Base-by-base conservation (phyloP, 495 filamentous ascomycete species). In the Pyronema domesticum region DNA sequence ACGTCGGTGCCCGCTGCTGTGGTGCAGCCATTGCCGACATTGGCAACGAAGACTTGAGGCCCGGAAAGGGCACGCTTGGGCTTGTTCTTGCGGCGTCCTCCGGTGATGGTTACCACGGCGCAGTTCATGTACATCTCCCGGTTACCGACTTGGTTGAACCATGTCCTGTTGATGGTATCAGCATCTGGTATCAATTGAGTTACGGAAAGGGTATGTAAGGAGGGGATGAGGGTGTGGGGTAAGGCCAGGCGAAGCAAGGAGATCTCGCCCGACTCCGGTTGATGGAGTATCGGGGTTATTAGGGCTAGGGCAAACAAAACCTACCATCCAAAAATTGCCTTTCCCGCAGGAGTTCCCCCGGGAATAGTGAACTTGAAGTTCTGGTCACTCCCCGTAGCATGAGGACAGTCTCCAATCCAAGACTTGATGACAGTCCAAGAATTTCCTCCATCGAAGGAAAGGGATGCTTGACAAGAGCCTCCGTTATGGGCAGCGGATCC, bases 91-190 rank as follows among this genome's bases (percentile, higher is more conserved):
- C 23, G 23, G 4, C 37, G 15, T 3, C 50, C 37, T 3, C 50
- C 50, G 10, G 35, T 53, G 52, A 82, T 74, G 5, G 70, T 76
- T 39, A 82, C 72, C 42, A 77, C 74, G 4, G 78, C 78, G 56
- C 80, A 84, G 70, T 82, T 80, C 80, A 81, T 82, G 69, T 82
- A 83, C 76, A 82, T 79, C 60, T 84, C 80, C 7, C 80, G 73
- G 63, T 83, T 81, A 45, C 80, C 80, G 53, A 82, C 64, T 48
- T 80, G 77, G 70, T 84, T 84, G 67, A 81, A 81, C 80, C 80
- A 84, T 14, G 76, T 78, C 79, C 80, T 82, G 8, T 35, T 1
- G 19, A 17, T 11, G 45, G 5, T 30, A 30, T 47, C 7, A 47
- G 45, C 8, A 17, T 47, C 13, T 11, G 9, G 62, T 55, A 14